Evolutionary conservation across 140 eudicot genomes (phyloP), one percentile per base, ranked within the genome.

Genomic region (Stevia rebaudiana): DNA sequence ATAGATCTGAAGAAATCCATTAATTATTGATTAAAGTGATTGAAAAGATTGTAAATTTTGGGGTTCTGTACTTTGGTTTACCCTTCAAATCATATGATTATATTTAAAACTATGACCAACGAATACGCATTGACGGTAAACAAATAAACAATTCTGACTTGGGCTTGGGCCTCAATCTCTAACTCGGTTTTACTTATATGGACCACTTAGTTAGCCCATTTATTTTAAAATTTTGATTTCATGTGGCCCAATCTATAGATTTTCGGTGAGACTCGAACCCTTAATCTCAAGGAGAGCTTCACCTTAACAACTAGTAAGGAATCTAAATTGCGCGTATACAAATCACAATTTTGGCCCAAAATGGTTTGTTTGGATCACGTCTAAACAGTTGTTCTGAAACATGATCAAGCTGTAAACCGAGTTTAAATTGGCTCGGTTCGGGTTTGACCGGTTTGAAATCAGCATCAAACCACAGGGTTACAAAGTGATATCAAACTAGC

Each of bases 1-100:
- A 91, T 84, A 62, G 98, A 84, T 77, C 78, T 87, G 78, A 91
- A 84, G 81, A 87, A 91, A 80, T 91, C 71, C 98, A 91, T 91
- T 5, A 12, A 6, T 33, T n/a, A n/a, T n/a, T n/a, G n/a, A 10
- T 18, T 39, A 13, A 23, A 64, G 19, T 25, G 59, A 44, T 75
- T 25, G 61, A 25, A n/a, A 25, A 18, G 19, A 42, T 63, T 18
- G 11, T 57, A 2, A 18, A n/a, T 59, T 56, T 25, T 70, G 41
- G 76, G 78, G 68, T 63, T 79, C 55, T 64, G 12, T 52, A 42
- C 18, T 18, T 24, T 19, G 16, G 9, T 57, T 11, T 40, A 42
- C 43, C 37, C 40, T 53, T 61, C 21, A 43, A 13, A 9, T 54
- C 61, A 35, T 11, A 59, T 74, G 16, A 35, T 55, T 30, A 35